A percentile compares a stretch with the other conserved stretches of the same genome.
phyloP scores from a whole-genome alignment of 441 rosid species.

The Gossypium schwendimanii region DNA sequence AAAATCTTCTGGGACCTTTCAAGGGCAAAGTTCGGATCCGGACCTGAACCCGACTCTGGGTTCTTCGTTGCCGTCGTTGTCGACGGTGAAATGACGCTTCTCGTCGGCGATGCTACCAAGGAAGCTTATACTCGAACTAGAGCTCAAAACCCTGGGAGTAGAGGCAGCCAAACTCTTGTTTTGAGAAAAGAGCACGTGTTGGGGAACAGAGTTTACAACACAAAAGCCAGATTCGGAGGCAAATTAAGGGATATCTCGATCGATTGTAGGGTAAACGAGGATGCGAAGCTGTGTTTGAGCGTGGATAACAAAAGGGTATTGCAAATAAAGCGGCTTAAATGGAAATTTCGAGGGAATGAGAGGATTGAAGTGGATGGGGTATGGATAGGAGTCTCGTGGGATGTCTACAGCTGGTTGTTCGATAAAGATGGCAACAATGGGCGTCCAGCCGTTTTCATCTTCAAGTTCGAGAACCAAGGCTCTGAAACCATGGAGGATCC shows the following conservation, averaged over 20 bases:
- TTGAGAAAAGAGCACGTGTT: constrained; percentile 69
- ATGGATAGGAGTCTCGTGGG: constrained; percentile 72
- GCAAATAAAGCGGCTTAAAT: constrained; percentile 61
- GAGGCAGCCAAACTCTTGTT: constrained; percentile 30
- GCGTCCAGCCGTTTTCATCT: constrained; percentile 64
- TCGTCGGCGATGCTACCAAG: constrained; percentile 60
- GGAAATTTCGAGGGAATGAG: constrained; percentile 92
- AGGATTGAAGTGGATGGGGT: constrained; percentile 64
- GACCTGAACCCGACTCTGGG: constrained; percentile 71
- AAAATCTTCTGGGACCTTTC: constrained; percentile 73
- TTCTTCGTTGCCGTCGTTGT: constrained; percentile 64
- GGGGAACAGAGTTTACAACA: constrained; percentile 53
- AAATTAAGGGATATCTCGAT: constrained; percentile 53
- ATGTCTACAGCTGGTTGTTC: constrained; percentile 78
- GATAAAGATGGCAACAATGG: constrained; percentile 29
- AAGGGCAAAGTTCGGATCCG: constrained; percentile 64
- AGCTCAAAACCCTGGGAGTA: constrained; percentile 29
- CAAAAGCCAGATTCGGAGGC: constrained; percentile 66
- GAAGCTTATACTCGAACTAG: constrained; percentile 49
- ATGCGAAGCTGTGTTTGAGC: constrained; percentile 48
- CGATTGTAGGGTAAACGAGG: constrained; percentile 54
- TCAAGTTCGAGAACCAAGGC: constrained; percentile 51
- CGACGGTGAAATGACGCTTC: constrained; percentile 49
- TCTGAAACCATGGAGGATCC: constrained; percentile 19
- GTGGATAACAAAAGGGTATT: constrained; percentile 54